Conservation (phyloP, 106 monocot species). For the Triglochin maritima region DNA sequence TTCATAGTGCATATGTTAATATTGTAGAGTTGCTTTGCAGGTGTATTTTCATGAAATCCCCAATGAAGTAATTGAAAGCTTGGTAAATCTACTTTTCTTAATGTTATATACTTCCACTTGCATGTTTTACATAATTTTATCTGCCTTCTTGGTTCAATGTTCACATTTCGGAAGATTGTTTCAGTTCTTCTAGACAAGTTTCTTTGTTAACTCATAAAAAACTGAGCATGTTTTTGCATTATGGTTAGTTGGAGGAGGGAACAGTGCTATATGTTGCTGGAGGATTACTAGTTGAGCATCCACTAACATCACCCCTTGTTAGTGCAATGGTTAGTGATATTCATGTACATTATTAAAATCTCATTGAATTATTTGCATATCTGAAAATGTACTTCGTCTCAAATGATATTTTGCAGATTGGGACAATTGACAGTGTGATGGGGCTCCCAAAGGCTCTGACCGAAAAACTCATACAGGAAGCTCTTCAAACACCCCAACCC, state of each 20-base stretch:
- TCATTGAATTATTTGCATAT: neutral
- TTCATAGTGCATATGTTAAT: neutral
- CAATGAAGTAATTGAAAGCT: slow-evolving; percentile 74
- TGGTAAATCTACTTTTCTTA: slow-evolving; percentile 37
- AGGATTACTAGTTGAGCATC: slow-evolving; percentile 84
- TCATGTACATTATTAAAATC: neutral
- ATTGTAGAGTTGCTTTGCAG: slow-evolving; percentile 23
- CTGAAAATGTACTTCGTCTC: neutral
- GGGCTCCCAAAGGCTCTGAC: slow-evolving; percentile 83
- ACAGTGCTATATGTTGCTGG: slow-evolving; percentile 92
- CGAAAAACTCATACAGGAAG: slow-evolving; percentile 64
- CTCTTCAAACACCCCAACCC: slow-evolving; percentile 14
- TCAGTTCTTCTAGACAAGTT: neutral
- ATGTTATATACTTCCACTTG: neutral
- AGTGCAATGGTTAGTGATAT: slow-evolving; percentile 46
- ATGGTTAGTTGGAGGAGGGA: slow-evolving; percentile 68
- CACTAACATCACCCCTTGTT: slow-evolving; percentile 86
- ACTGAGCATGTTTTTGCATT: neutral
- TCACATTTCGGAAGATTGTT: neutral
- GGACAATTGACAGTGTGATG: slow-evolving; percentile 90
- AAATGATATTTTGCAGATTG: slow-evolving; percentile 40
- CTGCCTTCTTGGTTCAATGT: neutral
- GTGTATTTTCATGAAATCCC: slow-evolving; percentile 95
- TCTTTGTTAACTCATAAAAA: neutral
- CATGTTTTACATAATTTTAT: neutral